Conservation (phyloP, 352 stramenopile genomes). For the Globisporangium solare region DNA sequence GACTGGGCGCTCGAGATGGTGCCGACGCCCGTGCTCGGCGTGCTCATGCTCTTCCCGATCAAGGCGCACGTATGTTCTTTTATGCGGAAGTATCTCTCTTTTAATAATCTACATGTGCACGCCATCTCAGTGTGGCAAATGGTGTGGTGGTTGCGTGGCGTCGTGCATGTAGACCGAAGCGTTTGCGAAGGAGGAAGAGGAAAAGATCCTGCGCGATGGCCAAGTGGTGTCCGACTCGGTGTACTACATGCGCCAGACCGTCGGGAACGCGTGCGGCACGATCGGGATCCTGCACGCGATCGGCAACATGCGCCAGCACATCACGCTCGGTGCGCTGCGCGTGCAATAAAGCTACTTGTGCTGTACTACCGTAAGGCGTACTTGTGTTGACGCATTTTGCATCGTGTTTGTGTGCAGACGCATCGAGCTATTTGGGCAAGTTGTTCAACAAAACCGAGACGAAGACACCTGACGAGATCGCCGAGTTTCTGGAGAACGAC, state of each 20-base stretch:
- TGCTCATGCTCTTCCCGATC: slow-evolving; percentile 96
- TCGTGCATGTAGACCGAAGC: slow-evolving; percentile 51
- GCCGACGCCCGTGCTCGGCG: slow-evolving; percentile 85
- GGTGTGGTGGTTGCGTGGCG: too few species aligned
- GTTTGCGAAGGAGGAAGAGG: slow-evolving; percentile 63
- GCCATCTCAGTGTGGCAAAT: too few species aligned
- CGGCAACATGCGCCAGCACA: slow-evolving; percentile 84
- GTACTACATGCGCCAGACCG: slow-evolving; percentile 95
- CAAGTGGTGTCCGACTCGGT: slow-evolving; percentile 74
- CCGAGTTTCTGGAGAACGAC: slow-evolving; percentile 87
- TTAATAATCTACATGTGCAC: background rate
- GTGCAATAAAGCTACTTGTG: background rate
- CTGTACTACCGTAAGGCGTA: background rate
- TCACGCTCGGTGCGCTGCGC: slow-evolving; percentile 46
- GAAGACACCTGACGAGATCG: slow-evolving; percentile 79
- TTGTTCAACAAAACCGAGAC: slow-evolving; percentile 81
- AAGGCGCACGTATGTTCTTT: slow-evolving; percentile 66
- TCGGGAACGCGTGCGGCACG: slow-evolving; percentile 96
- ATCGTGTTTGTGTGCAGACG: slow-evolving; percentile 22
- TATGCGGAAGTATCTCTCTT: background rate
- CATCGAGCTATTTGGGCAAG: slow-evolving; percentile 69
- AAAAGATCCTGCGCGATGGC: slow-evolving; percentile 61
- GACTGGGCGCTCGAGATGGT: slow-evolving; percentile 97
- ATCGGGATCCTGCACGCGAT: slow-evolving; percentile 94
- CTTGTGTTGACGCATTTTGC: background rate